Evolutionary conservation across 352 stramenopile genomes (phyloP), one percentile per base, ranked within the genome.

Genomic region (Phytophthora ramorum): DNA sequence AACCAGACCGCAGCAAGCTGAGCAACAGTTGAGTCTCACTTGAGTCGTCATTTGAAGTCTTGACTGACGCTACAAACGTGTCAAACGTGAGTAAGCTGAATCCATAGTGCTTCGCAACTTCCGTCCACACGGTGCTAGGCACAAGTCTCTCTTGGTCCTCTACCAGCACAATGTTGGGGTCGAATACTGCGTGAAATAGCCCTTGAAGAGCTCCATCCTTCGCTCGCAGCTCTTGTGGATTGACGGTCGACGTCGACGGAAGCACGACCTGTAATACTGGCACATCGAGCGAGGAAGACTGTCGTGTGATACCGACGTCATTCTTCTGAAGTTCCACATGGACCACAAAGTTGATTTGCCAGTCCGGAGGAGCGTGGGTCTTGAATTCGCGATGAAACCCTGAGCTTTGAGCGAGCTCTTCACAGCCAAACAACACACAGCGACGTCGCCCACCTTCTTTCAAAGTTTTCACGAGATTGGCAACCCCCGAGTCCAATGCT

Each of bases 121-220:
- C 30, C 0, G 12, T 58, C 56, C 61, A 67, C 9, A 58, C 3
- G 4, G 19, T 7, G 3, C 56, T 30, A 13, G 41, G 16, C 0
- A 75, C 38, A 13, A 67, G 57, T 6, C 58, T 35, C 10, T 71
- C 20, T 12, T 52, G 48, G 41, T 83, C 75, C 41, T 44, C 53
- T 6, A 83, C 9, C 1, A 80, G 35, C 13, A 80, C 66, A 20
- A 88, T 47, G 3, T 50, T 49, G 7, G 75, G 72, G n/a, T 77
- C 61, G 45, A 88, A 73, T 3, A 83, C 59, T 4, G 26, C 13
- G 7, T 56, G 37, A 30, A 85, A 80, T 17, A 86, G 49, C 3
- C 20, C 13, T 13, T 45, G 20, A n/a, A 78, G 50, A 60, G 14
- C 47, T 32, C 17, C 55, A 51, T 30, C 37, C 1, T 45, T 50